Evolutionary conservation across 2,329 filamentous ascomycete genomes (phyloP).

Genomic region (Colletotrichum nymphaeae): DNA sequence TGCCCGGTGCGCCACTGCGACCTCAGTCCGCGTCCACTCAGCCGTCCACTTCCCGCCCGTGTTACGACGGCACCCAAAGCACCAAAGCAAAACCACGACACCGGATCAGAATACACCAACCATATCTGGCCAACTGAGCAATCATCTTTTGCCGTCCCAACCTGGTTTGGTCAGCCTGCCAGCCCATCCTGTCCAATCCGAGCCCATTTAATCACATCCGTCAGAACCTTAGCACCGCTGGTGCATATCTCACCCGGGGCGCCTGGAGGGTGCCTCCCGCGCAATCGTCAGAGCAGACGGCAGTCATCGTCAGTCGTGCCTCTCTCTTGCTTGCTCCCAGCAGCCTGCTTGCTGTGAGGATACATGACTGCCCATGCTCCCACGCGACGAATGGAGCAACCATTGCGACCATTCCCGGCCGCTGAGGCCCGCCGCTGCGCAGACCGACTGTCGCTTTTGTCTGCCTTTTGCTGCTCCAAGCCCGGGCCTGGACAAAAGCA

Average conservation of each 20-base stretch:
- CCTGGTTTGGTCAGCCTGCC: background rate
- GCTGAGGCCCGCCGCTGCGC: constrained; percentile 7
- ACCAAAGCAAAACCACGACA: constrained; percentile 25
- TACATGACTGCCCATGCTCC: constrained; percentile 20
- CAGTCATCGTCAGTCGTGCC: background rate
- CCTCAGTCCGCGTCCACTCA: constrained; percentile 10
- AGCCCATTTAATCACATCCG: background rate
- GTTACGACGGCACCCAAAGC: constrained; percentile 11
- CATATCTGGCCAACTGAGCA: background rate
- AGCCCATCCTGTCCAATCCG: background rate
- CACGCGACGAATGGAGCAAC: constrained; percentile 36
- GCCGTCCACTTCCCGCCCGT: constrained; percentile 12
- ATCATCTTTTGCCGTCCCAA: background rate
- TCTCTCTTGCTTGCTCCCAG: background rate
- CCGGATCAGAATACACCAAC: constrained; percentile 10
- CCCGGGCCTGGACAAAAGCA: constrained; percentile 25
- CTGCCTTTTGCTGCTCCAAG: constrained; percentile 1
- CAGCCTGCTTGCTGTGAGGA: background rate
- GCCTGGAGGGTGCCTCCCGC: background rate
- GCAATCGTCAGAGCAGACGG: background rate
- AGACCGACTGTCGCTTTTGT: constrained; percentile 18
- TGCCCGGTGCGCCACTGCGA: constrained; percentile 1
- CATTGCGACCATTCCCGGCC: constrained; percentile 25
- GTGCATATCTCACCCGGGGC: background rate
- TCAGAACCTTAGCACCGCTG: background rate